phyloP scores from a whole-genome alignment of 176 grass and related monocot species.

The Aegilops sharonensis region DNA sequence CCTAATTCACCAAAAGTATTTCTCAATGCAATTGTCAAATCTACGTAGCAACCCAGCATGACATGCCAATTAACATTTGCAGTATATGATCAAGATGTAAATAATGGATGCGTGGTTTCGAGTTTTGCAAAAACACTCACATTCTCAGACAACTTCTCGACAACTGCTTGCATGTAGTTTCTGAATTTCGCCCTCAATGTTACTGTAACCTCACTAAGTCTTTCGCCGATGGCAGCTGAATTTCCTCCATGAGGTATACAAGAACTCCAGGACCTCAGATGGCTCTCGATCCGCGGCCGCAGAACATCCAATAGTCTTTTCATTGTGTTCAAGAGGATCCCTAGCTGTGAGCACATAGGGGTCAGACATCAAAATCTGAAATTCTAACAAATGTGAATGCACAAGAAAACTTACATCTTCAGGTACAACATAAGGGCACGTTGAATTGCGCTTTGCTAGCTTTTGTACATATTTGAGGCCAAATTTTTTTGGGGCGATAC shows the following conservation, averaged over 20 bases:
- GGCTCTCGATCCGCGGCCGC: constrained; percentile 74
- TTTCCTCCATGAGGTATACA: constrained; percentile 81
- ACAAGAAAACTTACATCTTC: constrained; percentile 66
- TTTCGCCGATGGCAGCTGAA: constrained; percentile 62
- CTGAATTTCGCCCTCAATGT: constrained; percentile 92
- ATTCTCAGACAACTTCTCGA: constrained; percentile 93
- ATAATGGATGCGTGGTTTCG: not conserved
- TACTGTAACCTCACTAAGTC: constrained; percentile 83
- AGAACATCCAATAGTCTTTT: constrained; percentile 89
- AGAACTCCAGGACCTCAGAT: constrained; percentile 93
- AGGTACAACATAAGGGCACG: constrained; percentile 64
- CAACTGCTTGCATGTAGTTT: constrained; percentile 93
- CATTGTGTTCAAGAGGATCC: constrained; percentile 96
- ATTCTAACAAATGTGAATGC: not conserved
- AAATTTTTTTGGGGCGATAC: constrained; percentile 92
- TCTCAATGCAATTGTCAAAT: not conserved
- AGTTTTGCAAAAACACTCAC: constrained; percentile 43
- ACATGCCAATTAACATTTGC: not conserved
- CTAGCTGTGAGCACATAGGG: constrained; percentile 56
- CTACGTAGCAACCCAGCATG: not conserved
- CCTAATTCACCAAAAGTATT: not conserved
- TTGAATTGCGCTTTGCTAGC: constrained; percentile 84
- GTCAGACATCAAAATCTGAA: constrained; percentile 27
- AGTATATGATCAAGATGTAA: not conserved
- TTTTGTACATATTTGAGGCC: constrained; percentile 95